Evolutionary conservation across 2,329 filamentous ascomycete genomes (phyloP).

Genomic region (Sporothrix brunneoviolacea): DNA sequence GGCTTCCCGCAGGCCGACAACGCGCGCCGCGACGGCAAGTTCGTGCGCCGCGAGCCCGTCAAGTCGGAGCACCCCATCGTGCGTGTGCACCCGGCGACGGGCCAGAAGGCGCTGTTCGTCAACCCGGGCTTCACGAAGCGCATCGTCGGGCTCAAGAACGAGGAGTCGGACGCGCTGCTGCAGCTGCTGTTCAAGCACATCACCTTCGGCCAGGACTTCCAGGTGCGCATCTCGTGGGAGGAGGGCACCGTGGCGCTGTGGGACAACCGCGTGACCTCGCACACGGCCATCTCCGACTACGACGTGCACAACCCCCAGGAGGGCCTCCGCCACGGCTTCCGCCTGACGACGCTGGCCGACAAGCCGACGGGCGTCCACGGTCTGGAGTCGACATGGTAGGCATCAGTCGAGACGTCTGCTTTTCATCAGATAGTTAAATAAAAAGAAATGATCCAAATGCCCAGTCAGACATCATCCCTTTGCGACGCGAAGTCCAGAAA

Average conservation of each 20-base stretch:
- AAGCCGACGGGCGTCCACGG: conserved; percentile 32
- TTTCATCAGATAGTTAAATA: too few relatives aligned
- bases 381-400: conserved; percentile 31
- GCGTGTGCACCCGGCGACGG: conserved; percentile 71
- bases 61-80: conserved; percentile 70
- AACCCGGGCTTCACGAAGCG: conserved; percentile 55
- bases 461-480: too few relatives aligned
- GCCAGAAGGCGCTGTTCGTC: conserved; percentile 76
- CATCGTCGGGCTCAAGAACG: conserved; percentile 59
- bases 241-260: conserved; percentile 61
- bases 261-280: conserved; percentile 54
- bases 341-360: conserved; percentile 35
- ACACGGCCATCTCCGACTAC: conserved; percentile 39
- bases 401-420: too few relatives aligned
- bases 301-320: conserved; percentile 34
- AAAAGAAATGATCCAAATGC: too few relatives aligned
- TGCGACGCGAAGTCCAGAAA: too few relatives aligned
- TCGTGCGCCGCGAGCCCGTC: conserved; percentile 41
- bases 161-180: conserved; percentile 60
- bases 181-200: conserved; percentile 61
- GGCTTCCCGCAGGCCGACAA: conserved; percentile 33
- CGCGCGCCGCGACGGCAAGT: conserved; percentile 27
- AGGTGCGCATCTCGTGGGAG: conserved; percentile 60
- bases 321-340: conserved; percentile 34
- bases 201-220: conserved; percentile 54